phyloP scores from a whole-genome alignment of 306 rosid genomes.

The Medicago lupulina region DNA sequence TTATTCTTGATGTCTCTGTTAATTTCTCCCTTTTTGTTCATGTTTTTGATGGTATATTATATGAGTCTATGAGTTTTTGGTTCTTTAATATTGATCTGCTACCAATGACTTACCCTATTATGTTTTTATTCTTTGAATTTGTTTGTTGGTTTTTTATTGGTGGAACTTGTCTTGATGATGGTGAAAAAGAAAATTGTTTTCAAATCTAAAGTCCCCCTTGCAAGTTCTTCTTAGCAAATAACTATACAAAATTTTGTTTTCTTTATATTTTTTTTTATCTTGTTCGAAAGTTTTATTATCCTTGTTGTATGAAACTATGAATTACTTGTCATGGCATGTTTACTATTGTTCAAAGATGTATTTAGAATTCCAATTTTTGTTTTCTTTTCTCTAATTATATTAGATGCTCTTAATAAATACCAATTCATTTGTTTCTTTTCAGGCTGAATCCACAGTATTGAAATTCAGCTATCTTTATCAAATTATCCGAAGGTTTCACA shows the following conservation, averaged over 20 bases:
- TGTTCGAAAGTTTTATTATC: constrained; percentile 6
- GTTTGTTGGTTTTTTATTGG: background rate
- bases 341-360: constrained; percentile 18
- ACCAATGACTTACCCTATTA: constrained; percentile 2
- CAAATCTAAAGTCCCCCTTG: constrained; percentile 35
- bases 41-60: constrained; percentile 38
- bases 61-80: background rate
- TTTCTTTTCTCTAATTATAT: constrained; percentile 3
- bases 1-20: constrained; percentile 25
- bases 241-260: background rate
- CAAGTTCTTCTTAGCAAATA: constrained; percentile 2
- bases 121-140: constrained; percentile 7
- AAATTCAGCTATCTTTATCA: constrained; percentile 38
- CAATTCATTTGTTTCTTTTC: constrained; percentile 24
- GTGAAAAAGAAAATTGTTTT: constrained; percentile 23
- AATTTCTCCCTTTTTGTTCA: background rate
- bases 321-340: background rate
- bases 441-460: constrained; percentile 46
- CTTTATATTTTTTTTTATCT: background rate
- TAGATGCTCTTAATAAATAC: constrained; percentile 12
- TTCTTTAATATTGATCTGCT: constrained; percentile 43
- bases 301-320: constrained; percentile 12
- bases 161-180: background rate
- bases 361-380: constrained; percentile 22
- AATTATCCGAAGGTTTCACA: constrained; percentile 38